These are phyloP conservation scores for Metroxylon sagu DNA, from an alignment of 176 grass and related monocot species.

Conservation along the genomic window DNA sequence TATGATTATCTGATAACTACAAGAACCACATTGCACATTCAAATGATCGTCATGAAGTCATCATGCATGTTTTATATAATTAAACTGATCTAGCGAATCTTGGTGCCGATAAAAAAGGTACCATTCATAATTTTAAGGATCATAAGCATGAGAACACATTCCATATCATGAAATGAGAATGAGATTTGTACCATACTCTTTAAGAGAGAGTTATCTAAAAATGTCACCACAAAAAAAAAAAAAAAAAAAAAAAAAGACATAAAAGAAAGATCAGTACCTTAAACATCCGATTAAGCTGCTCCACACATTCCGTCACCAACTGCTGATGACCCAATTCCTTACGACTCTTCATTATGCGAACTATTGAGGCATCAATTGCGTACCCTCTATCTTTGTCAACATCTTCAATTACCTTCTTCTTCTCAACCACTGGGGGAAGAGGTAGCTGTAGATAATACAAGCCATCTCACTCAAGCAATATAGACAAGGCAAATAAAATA, in stretches of 20 bases:
- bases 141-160: no score
- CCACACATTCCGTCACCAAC: slow-evolving; percentile 55
- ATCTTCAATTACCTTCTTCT: slow-evolving; percentile 11
- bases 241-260: no score
- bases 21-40: no score
- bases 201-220: background rate
- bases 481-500: no score
- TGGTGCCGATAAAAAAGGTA: no score
- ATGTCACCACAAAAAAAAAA: background rate
- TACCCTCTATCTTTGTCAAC: slow-evolving; percentile 64
- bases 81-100: no score
- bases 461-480: background rate
- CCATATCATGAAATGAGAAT: no score
- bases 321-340: slow-evolving; percentile 57
- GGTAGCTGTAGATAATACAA: background rate
- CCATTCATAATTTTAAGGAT: no score
- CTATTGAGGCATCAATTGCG: slow-evolving; percentile 56
- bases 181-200: no score
- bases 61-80: no score
- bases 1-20: no score
- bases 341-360: slow-evolving; percentile 66
- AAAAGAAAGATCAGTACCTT: slow-evolving; percentile 36
- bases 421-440: slow-evolving; percentile 5
- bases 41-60: no score
- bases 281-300: slow-evolving; percentile 77